These are phyloP conservation scores for Conringia planisiliqua DNA, from an alignment of 345 rosid genomes.

Conservation along the genomic window DNA sequence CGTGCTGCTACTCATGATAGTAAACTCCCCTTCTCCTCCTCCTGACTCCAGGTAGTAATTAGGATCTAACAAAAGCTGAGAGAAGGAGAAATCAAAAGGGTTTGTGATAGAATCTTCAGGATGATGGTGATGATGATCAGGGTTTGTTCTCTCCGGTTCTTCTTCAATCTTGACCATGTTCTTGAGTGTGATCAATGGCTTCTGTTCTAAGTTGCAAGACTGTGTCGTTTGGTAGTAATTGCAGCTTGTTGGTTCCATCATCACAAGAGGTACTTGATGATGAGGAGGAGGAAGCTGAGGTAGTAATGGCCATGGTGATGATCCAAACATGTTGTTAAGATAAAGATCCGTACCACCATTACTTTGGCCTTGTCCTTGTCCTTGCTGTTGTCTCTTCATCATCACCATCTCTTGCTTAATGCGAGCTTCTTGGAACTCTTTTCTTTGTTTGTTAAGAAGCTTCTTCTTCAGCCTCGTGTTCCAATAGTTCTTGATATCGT, in stretches of 20 bases:
- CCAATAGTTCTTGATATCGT: conserved; percentile 83
- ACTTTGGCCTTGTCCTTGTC: conserved; percentile 24
- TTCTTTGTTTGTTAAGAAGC: conserved; percentile 63
- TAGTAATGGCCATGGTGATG: conserved; percentile 42
- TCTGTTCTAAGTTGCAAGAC: conserved; percentile 23
- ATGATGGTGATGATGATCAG: conserved; percentile 8
- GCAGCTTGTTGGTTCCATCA: conserved; percentile 31
- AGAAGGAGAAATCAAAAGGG: conserved; percentile 37
- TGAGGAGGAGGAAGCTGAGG: conserved; percentile 28
- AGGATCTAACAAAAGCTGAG: conserved; percentile 34
- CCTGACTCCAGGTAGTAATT: conserved; percentile 27
- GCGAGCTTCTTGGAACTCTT: conserved; percentile 42
- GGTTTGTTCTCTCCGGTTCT: conserved; percentile 21
- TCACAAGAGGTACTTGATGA: conserved; percentile 27
- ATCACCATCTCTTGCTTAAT: conserved; percentile 48
- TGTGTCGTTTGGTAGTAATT: conserved; percentile 20
- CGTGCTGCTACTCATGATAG: conserved; percentile 32
- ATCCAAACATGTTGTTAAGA: conserved; percentile 37
- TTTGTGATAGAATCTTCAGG: conserved; percentile 25
- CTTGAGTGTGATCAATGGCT: conserved; percentile 26
- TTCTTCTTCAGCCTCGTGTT: conserved; percentile 79
- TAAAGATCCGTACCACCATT: conserved; percentile 27
- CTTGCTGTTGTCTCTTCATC: conserved; percentile 39
- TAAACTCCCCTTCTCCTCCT: conserved; percentile 24
- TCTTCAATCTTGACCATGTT: conserved; percentile 33